Base-by-base conservation (phyloP, 1,284 basidiomycete genomes). In the Entoloma clypeatum region DNA sequence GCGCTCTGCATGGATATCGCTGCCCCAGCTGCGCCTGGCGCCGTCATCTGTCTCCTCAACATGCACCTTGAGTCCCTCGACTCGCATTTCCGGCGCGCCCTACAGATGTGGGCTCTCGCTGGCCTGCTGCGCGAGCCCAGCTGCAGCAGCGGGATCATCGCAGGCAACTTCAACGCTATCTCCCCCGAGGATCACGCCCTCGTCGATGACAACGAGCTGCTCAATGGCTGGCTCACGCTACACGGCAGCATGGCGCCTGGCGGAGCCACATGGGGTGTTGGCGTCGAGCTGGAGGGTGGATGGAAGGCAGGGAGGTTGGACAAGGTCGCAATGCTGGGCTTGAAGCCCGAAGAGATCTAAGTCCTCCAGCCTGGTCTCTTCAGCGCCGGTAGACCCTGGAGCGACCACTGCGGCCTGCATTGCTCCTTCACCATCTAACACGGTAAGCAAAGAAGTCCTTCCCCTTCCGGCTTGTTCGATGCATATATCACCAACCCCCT, bases 111-210 rank as follows among this genome's bases (percentile, higher is more conserved):
- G 41, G 55, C 61, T n/a, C 54, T 67, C 8, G 59, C 62, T 32
- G 37, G 48, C 50, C 13, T 66, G 52, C 61, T 69, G 43, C 63
- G 59, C 49, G 65, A 68, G 59, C 58, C 58, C 5, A 57, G 63
- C 54, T 67, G 65, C 55, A 32, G 54, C 34, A 58, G 65, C 17
- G 64, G 68, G 3, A 9, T 71, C 30, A 64, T 70, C 29, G 67
- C 65, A n/a, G 67, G 67, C 8, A 66, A 69, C 58, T 69, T 69
- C 59, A 67, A 68, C 50, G 60, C 66, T 23, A 64, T 65, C 52
- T 47, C 41, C 50, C 60, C 60, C 41, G 52, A 58, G 37, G 67
- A 69, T 51, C 21, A 62, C 41, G 49, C 1, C 21, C 64, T 70
- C 43, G 32, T 69, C 48, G 60, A 64, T 38, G 52, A 63, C 45